A percentile compares a stretch with the other conserved stretches of the same genome.
Evolutionary conservation across 2,329 filamentous ascomycete species (phyloP).

Genomic region (Chalaropsis thielavioides): DNA sequence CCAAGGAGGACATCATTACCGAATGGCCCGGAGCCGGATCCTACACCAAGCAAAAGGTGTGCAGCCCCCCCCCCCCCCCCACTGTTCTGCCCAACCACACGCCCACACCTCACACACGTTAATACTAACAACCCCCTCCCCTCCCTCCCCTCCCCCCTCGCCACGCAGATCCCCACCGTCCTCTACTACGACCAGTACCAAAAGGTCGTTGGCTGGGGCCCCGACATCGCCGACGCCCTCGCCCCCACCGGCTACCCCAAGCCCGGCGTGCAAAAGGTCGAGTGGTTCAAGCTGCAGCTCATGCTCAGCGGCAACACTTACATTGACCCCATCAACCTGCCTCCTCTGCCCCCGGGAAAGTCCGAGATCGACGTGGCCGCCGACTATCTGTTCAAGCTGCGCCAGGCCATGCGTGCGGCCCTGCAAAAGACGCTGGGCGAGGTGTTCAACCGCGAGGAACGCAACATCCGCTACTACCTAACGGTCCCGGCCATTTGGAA

Average conservation of each 20-base stretch:
- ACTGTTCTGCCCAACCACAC: too few species aligned
- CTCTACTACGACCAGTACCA: slow-evolving; percentile 99
- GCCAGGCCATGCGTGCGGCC: slow-evolving; percentile 90
- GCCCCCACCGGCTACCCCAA: slow-evolving; percentile 96
- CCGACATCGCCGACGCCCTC: slow-evolving; percentile 91
- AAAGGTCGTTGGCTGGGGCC: slow-evolving; percentile 98
- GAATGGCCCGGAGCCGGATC: slow-evolving; percentile 98
- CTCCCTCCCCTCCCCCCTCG: neutral
- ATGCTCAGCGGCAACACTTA: slow-evolving; percentile 99
- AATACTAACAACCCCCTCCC: neutral
- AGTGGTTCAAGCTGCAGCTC: slow-evolving; percentile 99
- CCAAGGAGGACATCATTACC: slow-evolving; percentile 96
- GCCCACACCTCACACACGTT: too few species aligned
- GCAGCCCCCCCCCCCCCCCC: slow-evolving; percentile 14
- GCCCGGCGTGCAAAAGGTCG: slow-evolving; percentile 93
- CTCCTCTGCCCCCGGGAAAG: slow-evolving; percentile 90
- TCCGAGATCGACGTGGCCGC: slow-evolving; percentile 99
- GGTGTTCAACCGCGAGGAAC: slow-evolving; percentile 94
- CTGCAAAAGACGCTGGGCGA: slow-evolving; percentile 93
- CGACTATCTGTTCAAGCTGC: slow-evolving; percentile 95
- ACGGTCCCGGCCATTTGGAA: slow-evolving; percentile 99
- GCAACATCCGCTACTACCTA: slow-evolving; percentile 93
- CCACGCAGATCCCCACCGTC: slow-evolving; percentile 78
- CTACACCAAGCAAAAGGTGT: slow-evolving; percentile 95
- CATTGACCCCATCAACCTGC: slow-evolving; percentile 97